Evolutionary conservation across 2,329 filamentous ascomycete species (phyloP).

Genomic region (Microdochium paspali): DNA sequence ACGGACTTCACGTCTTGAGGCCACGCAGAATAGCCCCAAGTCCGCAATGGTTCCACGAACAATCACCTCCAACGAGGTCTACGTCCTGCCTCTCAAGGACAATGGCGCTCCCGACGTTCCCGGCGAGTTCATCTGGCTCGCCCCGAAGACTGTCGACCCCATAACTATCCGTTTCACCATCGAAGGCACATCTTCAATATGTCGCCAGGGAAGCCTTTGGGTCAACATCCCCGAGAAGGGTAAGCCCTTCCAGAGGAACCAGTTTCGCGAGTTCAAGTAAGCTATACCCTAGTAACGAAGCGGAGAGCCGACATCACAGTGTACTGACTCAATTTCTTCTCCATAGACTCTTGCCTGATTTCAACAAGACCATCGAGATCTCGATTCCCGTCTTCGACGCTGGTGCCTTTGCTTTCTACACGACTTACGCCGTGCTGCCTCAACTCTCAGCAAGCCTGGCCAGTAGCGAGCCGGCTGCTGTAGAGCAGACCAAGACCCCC

Average conservation of each 20-base stretch:
- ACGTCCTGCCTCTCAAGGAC: conserved; percentile 85
- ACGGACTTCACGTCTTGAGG: background rate
- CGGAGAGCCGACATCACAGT: too few relatives aligned
- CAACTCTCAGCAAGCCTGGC: conserved; percentile 53
- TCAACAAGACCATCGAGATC: conserved; percentile 85
- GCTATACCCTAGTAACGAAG: conserved; percentile 15
- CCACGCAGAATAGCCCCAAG: background rate
- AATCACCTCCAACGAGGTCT: conserved; percentile 63
- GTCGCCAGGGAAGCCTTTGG: conserved; percentile 89
- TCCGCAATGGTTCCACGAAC: conserved; percentile 49
- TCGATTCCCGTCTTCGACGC: conserved; percentile 75
- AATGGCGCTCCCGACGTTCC: conserved; percentile 84
- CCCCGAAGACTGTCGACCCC: conserved; percentile 62
- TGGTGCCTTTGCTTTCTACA: conserved; percentile 91
- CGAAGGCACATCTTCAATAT: conserved; percentile 92
- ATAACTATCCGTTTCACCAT: conserved; percentile 82
- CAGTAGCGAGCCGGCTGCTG: conserved; percentile 33
- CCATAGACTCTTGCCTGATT: conserved; percentile 73
- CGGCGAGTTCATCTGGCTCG: conserved; percentile 85
- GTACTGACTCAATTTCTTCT: background rate
- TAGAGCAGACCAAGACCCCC: conserved; percentile 57
- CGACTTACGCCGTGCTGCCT: conserved; percentile 81
- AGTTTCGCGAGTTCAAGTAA: conserved; percentile 85
- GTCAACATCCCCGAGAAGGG: conserved; percentile 83
- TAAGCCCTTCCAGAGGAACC: conserved; percentile 64